Evolutionary conservation across 2,329 filamentous ascomycete genomes (phyloP).

Genomic region (Fusarium ramigenum): DNA sequence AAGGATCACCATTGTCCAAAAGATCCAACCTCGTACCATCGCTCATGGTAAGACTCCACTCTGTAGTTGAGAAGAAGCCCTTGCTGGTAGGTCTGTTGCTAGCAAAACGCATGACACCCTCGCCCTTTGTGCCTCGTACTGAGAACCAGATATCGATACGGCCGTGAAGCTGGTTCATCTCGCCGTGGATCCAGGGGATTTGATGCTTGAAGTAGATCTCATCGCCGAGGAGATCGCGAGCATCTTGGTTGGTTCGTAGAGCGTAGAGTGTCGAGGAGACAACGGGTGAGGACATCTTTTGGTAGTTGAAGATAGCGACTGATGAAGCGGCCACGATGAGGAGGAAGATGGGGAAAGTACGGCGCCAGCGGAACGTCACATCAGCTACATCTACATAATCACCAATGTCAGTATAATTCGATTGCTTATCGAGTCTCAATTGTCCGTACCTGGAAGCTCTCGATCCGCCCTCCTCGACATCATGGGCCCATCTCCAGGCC

Average conservation of each 20-base stretch:
- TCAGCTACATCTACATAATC: constrained; percentile 52
- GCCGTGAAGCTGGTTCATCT: constrained; percentile 94
- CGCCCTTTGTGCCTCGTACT: constrained; percentile 80
- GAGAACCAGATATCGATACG: constrained; percentile 86
- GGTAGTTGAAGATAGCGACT: constrained; percentile 98
- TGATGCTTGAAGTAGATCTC: constrained; percentile 83
- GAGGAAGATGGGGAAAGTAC: constrained; percentile 84
- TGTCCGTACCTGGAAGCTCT: constrained; percentile 67
- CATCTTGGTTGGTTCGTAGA: constrained; percentile 79
- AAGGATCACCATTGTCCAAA: constrained; percentile 77
- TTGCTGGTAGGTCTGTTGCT: constrained; percentile 72
- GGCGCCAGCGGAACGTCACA: constrained; percentile 68
- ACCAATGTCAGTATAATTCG: background rate
- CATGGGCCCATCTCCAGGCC: constrained; percentile 68
- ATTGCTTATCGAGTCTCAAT: background rate
- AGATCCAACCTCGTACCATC: constrained; percentile 74
- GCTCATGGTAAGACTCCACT: constrained; percentile 83
- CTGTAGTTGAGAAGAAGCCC: constrained; percentile 81
- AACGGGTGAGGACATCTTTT: constrained; percentile 87
- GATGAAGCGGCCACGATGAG: constrained; percentile 74
- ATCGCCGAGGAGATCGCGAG: constrained; percentile 83
- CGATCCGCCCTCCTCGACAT: constrained; percentile 73
- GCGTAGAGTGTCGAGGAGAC: constrained; percentile 93
- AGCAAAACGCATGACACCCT: constrained; percentile 81
- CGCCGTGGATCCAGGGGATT: constrained; percentile 84